Base-by-base conservation (phyloP, 345 rosid species). In the Corchorus olitorius region DNA sequence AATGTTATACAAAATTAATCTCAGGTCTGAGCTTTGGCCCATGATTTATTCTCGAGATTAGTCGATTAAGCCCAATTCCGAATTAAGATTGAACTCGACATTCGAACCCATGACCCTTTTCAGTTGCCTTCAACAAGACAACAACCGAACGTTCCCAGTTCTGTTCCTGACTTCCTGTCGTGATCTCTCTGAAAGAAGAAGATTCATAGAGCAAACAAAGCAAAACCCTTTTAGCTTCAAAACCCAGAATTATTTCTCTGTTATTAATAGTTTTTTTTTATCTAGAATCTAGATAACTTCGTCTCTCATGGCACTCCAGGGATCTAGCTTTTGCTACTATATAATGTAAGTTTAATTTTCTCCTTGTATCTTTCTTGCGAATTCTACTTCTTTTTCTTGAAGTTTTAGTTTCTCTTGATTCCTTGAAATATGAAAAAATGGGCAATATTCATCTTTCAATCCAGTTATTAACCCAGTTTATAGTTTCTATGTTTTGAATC, bases 291-390 rank as follows among this genome's bases (percentile, higher is more conserved):
- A 15, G 33, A 37, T 49, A 49, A 27, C 45, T 13, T 27, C 14
- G 73, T 8, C 15, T 41, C 4, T 41, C 59, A 69, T 69, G 73
- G 73, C 73, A 9, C n/a, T 69, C 8, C 73, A 34, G 52, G 73
- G 73, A 50, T 33, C 45, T 69, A 50, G 45, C 41, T 50, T 69
- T 69, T 50, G 60, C 73, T 69, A 8, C 59, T 27, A 27, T 27
- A 27, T 27, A 50, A 69, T 50, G 73, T 69, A 33, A 69, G 59
- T 27, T 27, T 33, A 50, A 15, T 33, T 33, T 49, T 50, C 41
- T 34, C 59, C 20, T 49, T 4, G 16, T 33, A 50, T 59, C 8
- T 37, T 69, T 27, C 2, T 59, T 4, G 16, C 37, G 11, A 22
- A 59, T 59, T 59, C 27, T 27, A 27, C 63, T 3, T 0, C 20